These are phyloP conservation scores for Penicillium nucicola DNA, from an alignment of 495 filamentous ascomycete species.

Conservation along the genomic window DNA sequence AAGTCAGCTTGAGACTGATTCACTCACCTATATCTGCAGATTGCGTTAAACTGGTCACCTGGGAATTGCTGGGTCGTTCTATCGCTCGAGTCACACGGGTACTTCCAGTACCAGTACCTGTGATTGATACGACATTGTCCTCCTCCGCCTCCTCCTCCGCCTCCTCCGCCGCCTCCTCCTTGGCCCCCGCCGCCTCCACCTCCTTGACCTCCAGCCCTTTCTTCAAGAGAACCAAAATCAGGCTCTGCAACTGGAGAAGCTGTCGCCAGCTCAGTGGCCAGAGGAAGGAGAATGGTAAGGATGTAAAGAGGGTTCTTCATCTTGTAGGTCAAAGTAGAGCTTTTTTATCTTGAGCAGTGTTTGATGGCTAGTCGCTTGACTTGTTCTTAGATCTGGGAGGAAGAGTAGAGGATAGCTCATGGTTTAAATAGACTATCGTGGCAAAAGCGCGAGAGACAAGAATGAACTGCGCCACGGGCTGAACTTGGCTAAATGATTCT, in stretches of 20 bases:
- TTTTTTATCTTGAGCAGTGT: neutral
- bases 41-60: neutral
- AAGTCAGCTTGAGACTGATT: neutral
- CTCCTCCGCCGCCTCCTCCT: too few relatives aligned
- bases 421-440: too few relatives aligned
- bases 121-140: neutral
- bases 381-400: too few relatives aligned
- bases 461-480: too few relatives aligned
- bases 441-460: too few relatives aligned
- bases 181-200: too few relatives aligned
- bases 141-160: neutral
- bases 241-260: neutral
- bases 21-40: neutral
- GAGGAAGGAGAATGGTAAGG: neutral
- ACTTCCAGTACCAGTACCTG: slow-evolving; percentile 3
- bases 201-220: neutral
- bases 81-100: slow-evolving; percentile 1
- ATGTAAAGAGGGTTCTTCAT: slow-evolving; percentile 4
- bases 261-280: neutral
- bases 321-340: neutral
- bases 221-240: neutral
- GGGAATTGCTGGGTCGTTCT: neutral
- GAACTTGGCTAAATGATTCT: too few relatives aligned
- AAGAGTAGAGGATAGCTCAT: too few relatives aligned
- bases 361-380: too few relatives aligned